Base-by-base conservation (phyloP, 1,139 yeast species). In the Eremothecium sinecaudum region DNA sequence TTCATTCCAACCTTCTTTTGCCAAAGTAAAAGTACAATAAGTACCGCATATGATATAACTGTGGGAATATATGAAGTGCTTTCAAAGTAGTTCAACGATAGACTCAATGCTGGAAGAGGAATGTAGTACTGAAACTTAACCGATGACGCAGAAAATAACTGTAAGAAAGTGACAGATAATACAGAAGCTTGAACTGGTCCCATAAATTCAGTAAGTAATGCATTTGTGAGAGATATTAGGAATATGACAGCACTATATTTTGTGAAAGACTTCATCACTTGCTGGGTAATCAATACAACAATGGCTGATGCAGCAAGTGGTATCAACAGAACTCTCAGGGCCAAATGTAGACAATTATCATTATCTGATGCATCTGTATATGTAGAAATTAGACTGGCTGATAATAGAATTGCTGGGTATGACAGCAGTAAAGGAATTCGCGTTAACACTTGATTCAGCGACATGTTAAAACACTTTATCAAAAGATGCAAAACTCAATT, bases 351-450 rank as follows among this genome's bases (percentile, higher is more conserved):
- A 16, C 37, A 20, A 31, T 31, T 24, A 16, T 38, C 45, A 15
- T 36, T 37, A 18, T 34, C 37, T 10, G 44, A 39, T 11, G 12
- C 30, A 4, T 16, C n/a, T 11, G 19, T 14, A 6, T 19, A 21
- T 26, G 51, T 42, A 35, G 50, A 40, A 19, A 59, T 50, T 32
- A 59, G 41, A 33, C 47, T 53, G 24, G 57, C 50, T 8, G 64
- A 52, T 18, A 61, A 41, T 7, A 62, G 42, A 9, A 56, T 43
- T 0, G 65, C 59, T 7, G 66, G 65, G 37, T 50, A 60, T 8
- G 64, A 59, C 20, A 62, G 48, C 8, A 60, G 39, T 24, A 61
- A 31, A 2, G 66, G 66, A 3, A 61, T 48, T 16, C 50, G 48
- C 13, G 59, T 53, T 21, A 27, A 18, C 12, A 17, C 21, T 16